Base-by-base conservation (phyloP, 1,139 yeast species). In the Saccharomyces hybrid region DNA sequence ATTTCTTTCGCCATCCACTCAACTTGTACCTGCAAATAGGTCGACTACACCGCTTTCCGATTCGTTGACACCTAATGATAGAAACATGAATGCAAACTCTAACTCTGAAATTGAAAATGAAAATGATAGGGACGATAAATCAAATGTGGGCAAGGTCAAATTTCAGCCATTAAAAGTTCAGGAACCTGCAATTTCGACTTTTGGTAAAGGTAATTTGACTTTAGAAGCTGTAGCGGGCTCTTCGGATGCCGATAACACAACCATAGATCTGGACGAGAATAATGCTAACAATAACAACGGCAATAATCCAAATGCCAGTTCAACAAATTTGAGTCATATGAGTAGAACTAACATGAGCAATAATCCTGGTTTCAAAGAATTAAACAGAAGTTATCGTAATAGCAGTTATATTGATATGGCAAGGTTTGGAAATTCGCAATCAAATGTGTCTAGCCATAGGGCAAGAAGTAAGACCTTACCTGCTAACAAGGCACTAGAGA, bases 121-220 rank as follows among this genome's bases (percentile, higher is more conserved):
- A 31, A 48, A 51, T 29, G 49, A 47, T 11, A 50, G 44, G 16
- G 48, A 55, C 25, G 47, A 49, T 41, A 48, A 31, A 25, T 38
- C 44, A 5, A 38, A 28, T 29, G 57, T 64, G 5, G 63, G 64
- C 29, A 69, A 69, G 19, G 78, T 80, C 16, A 81, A 77, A 51
- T 86, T 87, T 62, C 80, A 78, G 59, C 82, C 91, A 0, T 69
- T 1, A 73, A 57, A 19, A 54, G 83, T 46, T 75, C 79, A 57
- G 58, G 52, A 55, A 32, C 66, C 70, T 41, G 78, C 86, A 0
- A 66, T 85, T 26, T 76, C 79, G 41, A 82, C 95, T 0, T 68
- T 88, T 60, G 96, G 96, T 1, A 75, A 78, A 54, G 96, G 96
- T 1, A 82, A 82, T 56, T 73, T 89, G 52, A 76, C 85, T 0